Percentiles rank a stretch among this genome's conserved stretches.
These are phyloP conservation scores for Pythium myriotylum DNA, from an alignment of 352 stramenopile species.

Conservation along the genomic window DNA sequence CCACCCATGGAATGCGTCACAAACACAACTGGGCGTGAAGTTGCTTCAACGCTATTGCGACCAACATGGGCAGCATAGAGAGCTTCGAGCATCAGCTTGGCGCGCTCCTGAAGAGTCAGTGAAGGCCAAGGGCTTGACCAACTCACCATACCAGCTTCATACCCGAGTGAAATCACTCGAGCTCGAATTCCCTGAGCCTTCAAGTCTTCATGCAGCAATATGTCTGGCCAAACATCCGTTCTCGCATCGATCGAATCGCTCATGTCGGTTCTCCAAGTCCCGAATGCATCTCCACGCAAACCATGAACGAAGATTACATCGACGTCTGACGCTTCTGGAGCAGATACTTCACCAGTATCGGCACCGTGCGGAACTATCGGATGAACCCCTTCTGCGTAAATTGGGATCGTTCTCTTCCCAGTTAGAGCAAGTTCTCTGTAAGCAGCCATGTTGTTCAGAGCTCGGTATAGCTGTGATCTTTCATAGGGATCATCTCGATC, in stretches of 20 bases:
- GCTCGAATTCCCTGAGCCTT: conserved; percentile 42
- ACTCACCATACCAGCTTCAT: conserved; percentile 83
- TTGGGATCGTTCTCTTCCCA: conserved; percentile 37
- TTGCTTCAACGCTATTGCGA: conserved; percentile 6
- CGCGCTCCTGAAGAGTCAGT: conserved; percentile 73
- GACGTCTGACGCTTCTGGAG: conserved; percentile 27
- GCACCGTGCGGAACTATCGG: conserved; percentile 50
- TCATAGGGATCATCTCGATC: conserved; percentile 62
- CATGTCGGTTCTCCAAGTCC: conserved; percentile 85
- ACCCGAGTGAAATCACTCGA: conserved; percentile 74
- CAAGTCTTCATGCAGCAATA: conserved; percentile 65
- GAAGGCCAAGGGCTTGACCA: conserved; percentile 88
- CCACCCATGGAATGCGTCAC: conserved; percentile 89
- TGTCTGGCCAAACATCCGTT: conserved; percentile 78
- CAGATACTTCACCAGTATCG: conserved; percentile 1
- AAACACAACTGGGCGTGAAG: conserved; percentile 68
- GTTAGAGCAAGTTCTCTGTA: conserved; percentile 49
- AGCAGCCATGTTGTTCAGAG: conserved; percentile 60
- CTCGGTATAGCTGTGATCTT: conserved; percentile 78
- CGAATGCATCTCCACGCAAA: conserved; percentile 76
- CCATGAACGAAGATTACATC: conserved; percentile 88
- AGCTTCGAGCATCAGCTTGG: conserved; percentile 67
- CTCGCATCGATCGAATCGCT: conserved; percentile 48
- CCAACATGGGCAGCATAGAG: conserved; percentile 75
- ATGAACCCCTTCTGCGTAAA: conserved; percentile 81